Conservation (phyloP, 352 stramenopile species). For the Phytopythium helicoides region DNA sequence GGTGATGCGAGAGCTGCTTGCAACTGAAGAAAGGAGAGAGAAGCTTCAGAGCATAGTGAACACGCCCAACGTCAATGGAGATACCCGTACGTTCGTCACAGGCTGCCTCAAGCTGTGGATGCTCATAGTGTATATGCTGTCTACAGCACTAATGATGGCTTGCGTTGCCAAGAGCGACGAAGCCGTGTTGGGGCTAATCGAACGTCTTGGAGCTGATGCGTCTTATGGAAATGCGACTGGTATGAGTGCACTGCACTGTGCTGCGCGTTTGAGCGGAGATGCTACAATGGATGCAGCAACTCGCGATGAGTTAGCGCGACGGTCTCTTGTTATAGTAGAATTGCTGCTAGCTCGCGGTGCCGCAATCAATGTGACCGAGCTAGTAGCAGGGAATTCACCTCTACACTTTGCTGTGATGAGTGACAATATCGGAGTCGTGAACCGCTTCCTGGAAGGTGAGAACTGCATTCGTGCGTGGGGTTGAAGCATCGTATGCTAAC, state of each 20-base stretch:
- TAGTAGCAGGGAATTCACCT: conserved; percentile 49
- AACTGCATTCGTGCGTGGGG: conserved; percentile 3
- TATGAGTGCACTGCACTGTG: conserved; percentile 81
- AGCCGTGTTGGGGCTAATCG: conserved; percentile 43
- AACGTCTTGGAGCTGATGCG: conserved; percentile 38
- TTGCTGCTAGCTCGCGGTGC: conserved; percentile 40
- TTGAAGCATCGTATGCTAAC: neutral
- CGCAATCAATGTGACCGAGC: conserved; percentile 45
- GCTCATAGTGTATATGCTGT: neutral
- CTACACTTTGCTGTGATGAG: conserved; percentile 76
- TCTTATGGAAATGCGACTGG: conserved; percentile 44
- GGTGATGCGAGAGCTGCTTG: conserved; percentile 56
- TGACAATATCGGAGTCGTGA: conserved; percentile 42
- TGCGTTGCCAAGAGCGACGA: conserved; percentile 73
- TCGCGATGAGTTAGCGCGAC: conserved; percentile 30
- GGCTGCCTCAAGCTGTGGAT: neutral
- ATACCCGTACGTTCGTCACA: conserved; percentile 53
- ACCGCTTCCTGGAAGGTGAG: conserved; percentile 26
- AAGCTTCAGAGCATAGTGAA: conserved; percentile 57
- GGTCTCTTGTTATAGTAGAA: conserved; percentile 49
- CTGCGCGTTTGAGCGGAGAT: conserved; percentile 47
- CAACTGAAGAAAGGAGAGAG: conserved; percentile 33
- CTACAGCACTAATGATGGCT: conserved; percentile 81
- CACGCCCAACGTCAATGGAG: conserved; percentile 62
- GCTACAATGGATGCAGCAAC: conserved; percentile 14